Percentiles rank a stretch among this genome's conserved stretches.
phyloP scores from a whole-genome alignment of 139 green algal species.

The Spirogloea muscicola region DNA sequence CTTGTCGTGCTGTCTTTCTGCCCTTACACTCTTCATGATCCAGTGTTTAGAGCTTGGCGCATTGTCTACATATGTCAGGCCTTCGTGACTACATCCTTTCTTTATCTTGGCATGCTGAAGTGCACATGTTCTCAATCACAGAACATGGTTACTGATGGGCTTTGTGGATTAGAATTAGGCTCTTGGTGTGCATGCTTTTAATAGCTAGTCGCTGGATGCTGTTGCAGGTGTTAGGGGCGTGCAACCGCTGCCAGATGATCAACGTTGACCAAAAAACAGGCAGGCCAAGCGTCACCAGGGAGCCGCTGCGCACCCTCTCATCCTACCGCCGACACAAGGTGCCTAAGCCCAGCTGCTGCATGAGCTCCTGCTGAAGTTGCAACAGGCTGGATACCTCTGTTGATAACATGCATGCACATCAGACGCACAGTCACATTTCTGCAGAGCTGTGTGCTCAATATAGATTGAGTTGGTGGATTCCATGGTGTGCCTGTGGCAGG shows the following conservation, averaged over 20 bases:
- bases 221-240: conserved; percentile 7
- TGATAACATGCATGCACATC: no score
- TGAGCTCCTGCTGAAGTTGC: no score
- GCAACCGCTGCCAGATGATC: conserved; percentile 8
- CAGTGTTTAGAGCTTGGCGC: not conserved
- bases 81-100: not conserved
- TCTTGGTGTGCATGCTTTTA: not conserved
- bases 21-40: not conserved
- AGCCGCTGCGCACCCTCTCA: conserved; percentile 4
- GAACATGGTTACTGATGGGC: not conserved
- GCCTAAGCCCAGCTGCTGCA: no score
- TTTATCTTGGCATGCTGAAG: not conserved
- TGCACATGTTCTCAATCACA: not conserved
- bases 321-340: conserved; percentile 4
- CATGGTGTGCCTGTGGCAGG: no score
- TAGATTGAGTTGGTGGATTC: no score
- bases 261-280: not conserved
- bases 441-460: no score
- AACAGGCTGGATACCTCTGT: no score
- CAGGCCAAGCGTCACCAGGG: not conserved
- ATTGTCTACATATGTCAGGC: not conserved
- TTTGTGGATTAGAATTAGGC: not conserved
- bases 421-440: no score
- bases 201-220: not conserved
- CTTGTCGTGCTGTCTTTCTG: no score